phyloP scores from a whole-genome alignment of 805 yeast genomes.

The Sugiyamaella mastotermitis region DNA sequence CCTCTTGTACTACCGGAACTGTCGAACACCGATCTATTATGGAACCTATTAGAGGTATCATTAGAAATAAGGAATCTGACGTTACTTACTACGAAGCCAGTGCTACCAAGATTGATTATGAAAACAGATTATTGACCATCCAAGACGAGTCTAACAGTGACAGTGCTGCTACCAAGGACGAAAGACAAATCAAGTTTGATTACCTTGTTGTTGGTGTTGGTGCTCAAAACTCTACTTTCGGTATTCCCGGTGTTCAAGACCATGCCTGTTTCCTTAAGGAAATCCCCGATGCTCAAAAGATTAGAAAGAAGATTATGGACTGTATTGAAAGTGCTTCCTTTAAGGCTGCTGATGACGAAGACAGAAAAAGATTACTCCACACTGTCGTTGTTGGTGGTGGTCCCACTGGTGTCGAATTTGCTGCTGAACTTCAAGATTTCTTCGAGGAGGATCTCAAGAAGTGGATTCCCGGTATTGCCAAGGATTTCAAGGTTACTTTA shows the following conservation, averaged over 20 bases:
- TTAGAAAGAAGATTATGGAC: conserved; percentile 77
- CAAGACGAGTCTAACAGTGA: conserved; percentile 34
- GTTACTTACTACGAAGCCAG: conserved; percentile 91
- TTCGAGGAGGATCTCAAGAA: conserved; percentile 83
- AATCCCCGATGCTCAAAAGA: conserved; percentile 78
- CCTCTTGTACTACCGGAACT: conserved; percentile 93
- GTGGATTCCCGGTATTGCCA: conserved; percentile 82
- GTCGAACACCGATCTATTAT: conserved; percentile 83
- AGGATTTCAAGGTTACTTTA: conserved; percentile 75
- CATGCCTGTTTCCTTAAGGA: conserved; percentile 86
- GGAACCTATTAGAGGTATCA: conserved; percentile 86
- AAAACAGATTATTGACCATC: conserved; percentile 55
- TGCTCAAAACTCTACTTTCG: conserved; percentile 90
- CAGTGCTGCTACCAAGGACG: conserved; percentile 35
- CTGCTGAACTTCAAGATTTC: conserved; percentile 93
- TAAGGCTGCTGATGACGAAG: conserved; percentile 55
- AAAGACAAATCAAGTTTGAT: conserved; percentile 58
- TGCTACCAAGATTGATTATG: conserved; percentile 77
- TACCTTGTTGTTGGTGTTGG: conserved; percentile 91
- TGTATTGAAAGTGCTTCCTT: conserved; percentile 87
- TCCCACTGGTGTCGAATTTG: conserved; percentile 90
- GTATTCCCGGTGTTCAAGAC: conserved; percentile 87
- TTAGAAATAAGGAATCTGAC: conserved; percentile 62
- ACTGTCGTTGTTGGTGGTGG: conserved; percentile 98
- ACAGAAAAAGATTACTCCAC: conserved; percentile 76